Evolutionary conservation across 225 moss, liverwort and hornwort genomes (phyloP), one percentile per base, ranked within the genome.

Genomic region (Bryum argenteum): DNA sequence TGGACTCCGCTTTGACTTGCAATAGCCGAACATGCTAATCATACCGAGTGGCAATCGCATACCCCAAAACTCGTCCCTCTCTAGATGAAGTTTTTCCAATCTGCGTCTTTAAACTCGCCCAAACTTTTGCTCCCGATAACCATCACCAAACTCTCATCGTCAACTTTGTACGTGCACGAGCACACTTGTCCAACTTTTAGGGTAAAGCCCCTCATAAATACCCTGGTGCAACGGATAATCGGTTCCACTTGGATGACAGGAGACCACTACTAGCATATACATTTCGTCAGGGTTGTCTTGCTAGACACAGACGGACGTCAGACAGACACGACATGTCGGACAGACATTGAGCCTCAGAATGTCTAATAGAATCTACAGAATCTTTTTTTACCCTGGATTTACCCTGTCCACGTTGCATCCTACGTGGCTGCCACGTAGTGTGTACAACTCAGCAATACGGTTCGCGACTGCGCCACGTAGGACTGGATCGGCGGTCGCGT

Each of bases 31-130:
- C 37, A 39, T 40, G 18, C 57, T 67, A 44, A 40, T 65, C 72
- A 66, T 51, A 91, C 93, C 89, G 93, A 39, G 93, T 87, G 20
- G 88, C 79, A 66, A 91, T 85, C 53, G 84, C 77, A 91, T 77
- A 48, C 93, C 87, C 66, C 93, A 93, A 52, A 89, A 89, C 78
- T 96, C 91, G 71, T 96, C 93, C 45, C 85, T 83, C 63, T 96
- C 96, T 60, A 93, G 75, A 72, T 96, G 96, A 44, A 91, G 70
- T 76, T 90, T 96, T 59, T 93, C 96, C 37, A 96, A 70, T n/a
- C 69, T 96, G 96, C 40, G 71, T 74, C 73, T 91, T 96, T 51
- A 85, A 89, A 67, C 89, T 84, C 67, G 90, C 61, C 59, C 83
- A 23, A 79, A 67, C 69, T 91, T 96, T 74, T 96, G 96, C 61